Conservation (phyloP, 192 early-diverging fungal species). For the Podila epicladia region DNA sequence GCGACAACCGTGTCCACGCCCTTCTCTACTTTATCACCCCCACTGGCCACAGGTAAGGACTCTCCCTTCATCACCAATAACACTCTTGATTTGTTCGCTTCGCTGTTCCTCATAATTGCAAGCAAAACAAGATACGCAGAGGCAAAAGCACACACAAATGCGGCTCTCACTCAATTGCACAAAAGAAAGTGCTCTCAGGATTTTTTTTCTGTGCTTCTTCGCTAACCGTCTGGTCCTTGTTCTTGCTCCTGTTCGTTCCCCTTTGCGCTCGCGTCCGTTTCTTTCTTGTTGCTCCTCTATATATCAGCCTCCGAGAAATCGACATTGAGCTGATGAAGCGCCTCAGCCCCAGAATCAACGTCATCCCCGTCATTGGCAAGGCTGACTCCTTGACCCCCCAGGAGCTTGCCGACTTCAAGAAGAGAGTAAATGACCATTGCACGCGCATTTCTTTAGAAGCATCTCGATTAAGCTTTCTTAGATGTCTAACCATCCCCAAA, state of each 20-base stretch:
- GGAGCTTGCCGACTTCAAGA: constrained; percentile 90
- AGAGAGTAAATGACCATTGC: constrained; percentile 63
- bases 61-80: no score
- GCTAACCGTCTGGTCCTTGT: background rate
- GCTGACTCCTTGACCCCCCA: constrained; percentile 91
- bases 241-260: background rate
- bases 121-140: constrained; percentile 1
- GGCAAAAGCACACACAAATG: background rate
- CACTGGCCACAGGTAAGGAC: constrained; percentile 86
- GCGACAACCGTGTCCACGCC: constrained; percentile 94
- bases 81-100: background rate
- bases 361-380: constrained; percentile 96
- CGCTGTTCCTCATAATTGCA: background rate
- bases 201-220: background rate
- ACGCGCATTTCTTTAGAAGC: background rate
- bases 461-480: background rate
- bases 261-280: background rate
- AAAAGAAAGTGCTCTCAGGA: background rate
- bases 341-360: constrained; percentile 91
- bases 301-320: constrained; percentile 85
- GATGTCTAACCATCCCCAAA: background rate
- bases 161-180: background rate
- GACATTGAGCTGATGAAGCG: constrained; percentile 95
- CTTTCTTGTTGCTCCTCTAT: background rate
- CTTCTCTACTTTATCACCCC: constrained; percentile 98